Evolutionary conservation across 192 early-diverging fungal genomes (phyloP), one percentile per base, ranked within the genome.

Genomic region (Funneliformis geosporum): DNA sequence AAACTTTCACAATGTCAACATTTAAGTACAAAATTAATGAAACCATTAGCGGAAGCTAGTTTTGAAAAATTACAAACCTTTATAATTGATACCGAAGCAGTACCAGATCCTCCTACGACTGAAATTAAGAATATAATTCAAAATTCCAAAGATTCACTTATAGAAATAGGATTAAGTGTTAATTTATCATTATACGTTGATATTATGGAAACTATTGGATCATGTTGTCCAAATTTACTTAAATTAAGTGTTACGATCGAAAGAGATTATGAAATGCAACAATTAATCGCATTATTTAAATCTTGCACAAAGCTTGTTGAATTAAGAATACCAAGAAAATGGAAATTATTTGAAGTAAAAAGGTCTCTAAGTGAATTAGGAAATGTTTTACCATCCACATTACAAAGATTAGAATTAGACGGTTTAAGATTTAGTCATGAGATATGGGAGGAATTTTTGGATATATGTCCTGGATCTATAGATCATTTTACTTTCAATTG

Each of bases 131-230:
- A 43, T 47, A 44, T 72, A 16, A 72, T 72, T 50, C 23, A 28
- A 27, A 72, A 72, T 47, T 44, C 43, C 18, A 44, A 43, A n/a
- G 70, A 72, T 10, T 27, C 70, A 4, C 27, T 72, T 25, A 72
- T 40, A 28, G 40, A 72, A 44, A 72, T 72, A 7, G n/a, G 23
- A 16, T 50, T 72, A 44, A 33, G 25, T 44, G 39, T 72, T 12
- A 44, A 72, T 27, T 72, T 72, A 27, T 27, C 42, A 18, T 47
- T 72, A 18, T 28, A 72, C 50, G 2, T 16, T 23, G 44, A 72
- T 50, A 72, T 72, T 2, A 16, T 72, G 27, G 70, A 72, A 47
- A 72, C 70, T 6, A 47, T 72, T 47, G 70, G 23, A 72, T 50
- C 21, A 12, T 28, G 14, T 72, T 72, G 70, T 72, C 44, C 70